phyloP scores from a whole-genome alignment of 805 yeast genomes.

The Zygoascus ofunaensis region DNA sequence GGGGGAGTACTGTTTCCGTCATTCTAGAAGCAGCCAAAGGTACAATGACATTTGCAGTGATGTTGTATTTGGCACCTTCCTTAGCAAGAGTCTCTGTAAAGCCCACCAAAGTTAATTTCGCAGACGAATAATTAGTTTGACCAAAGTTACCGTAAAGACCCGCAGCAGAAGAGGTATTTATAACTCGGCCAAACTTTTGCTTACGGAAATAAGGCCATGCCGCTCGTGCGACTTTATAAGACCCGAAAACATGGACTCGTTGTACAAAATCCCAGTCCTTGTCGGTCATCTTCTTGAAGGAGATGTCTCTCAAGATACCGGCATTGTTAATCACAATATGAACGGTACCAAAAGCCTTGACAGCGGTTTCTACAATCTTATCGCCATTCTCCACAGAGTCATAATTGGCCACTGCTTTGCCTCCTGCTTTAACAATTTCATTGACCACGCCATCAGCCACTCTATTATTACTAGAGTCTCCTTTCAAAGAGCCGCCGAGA shows the following conservation, averaged over 20 bases:
- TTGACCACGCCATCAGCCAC: slow-evolving; percentile 88
- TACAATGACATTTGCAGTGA: slow-evolving; percentile 77
- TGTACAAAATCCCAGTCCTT: slow-evolving; percentile 70
- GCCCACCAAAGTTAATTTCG: slow-evolving; percentile 83
- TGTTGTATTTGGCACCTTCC: slow-evolving; percentile 83
- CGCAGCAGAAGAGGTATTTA: slow-evolving; percentile 96
- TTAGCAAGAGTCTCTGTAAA: slow-evolving; percentile 90
- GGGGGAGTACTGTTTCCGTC: slow-evolving; percentile 87
- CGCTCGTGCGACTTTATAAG: slow-evolving; percentile 72
- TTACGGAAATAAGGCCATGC: slow-evolving; percentile 87
- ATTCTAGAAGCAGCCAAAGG: slow-evolving; percentile 93
- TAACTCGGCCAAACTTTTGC: slow-evolving; percentile 79
- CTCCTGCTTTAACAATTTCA: slow-evolving; percentile 69
- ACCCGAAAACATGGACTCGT: slow-evolving; percentile 85
- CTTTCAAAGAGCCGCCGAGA: slow-evolving; percentile 74
- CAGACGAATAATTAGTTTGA: slow-evolving; percentile 91
- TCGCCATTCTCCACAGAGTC: slow-evolving; percentile 84
- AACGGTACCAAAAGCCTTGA: slow-evolving; percentile 77
- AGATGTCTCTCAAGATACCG: slow-evolving; percentile 83
- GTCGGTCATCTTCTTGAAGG: slow-evolving; percentile 78
- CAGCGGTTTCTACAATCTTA: slow-evolving; percentile 75
- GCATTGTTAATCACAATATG: slow-evolving; percentile 90
- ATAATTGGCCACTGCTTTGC: slow-evolving; percentile 86
- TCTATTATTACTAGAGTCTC: slow-evolving; percentile 38
- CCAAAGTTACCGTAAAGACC: slow-evolving; percentile 97